Base-by-base conservation (phyloP, 495 filamentous ascomycete species). In the Talaromyces adpressus region DNA sequence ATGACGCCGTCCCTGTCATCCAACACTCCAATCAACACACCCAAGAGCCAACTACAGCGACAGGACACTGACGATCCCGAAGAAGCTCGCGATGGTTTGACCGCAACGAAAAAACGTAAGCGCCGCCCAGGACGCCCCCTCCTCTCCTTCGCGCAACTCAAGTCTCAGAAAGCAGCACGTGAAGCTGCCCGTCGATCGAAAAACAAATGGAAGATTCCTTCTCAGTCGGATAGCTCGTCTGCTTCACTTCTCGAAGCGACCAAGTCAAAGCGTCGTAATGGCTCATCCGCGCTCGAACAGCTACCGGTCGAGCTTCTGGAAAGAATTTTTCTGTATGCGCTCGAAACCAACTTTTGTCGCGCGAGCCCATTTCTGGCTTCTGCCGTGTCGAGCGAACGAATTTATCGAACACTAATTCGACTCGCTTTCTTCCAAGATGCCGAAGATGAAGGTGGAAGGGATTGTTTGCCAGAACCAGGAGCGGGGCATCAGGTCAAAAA, bases 281-380 rank as follows among this genome's bases (percentile, higher is more conserved):
- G 36, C n/a, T 52, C 57, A 52, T 80, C 78, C 5, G 63, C 60
- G 18, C 71, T 87, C 5, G 84, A 86, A 66, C 65, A 66, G 11
- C 70, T 87, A 1, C 84, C 83, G 1, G 75, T 76, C 1, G 84
- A 87, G 64, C 61, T 87, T 8, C 70, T 87, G 34, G 78, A 85
- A 67, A 68, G 73, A 57, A 81, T 86, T 36, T 85, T 84, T 56
- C 70, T 84, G 16, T 70, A 80, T 54, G 73, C 78, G 22, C 57
- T 81, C 64, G 83, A 85, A 62, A 47, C 79, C 22, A 77, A 77
- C 32, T 67, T 87, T 5, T 77, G 81, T 7, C 71, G 75, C 18
- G 70, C 77, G 4, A 83, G 81, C 4, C 72, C 72, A 0, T 62
- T 65, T 0, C 64, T 84, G 1, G 70, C 72, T 3, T 66, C 66